Evolutionary conservation across 495 filamentous ascomycete species (phyloP), one percentile per base, ranked within the genome.

Genomic region (Polyplosphaeria fusca): DNA sequence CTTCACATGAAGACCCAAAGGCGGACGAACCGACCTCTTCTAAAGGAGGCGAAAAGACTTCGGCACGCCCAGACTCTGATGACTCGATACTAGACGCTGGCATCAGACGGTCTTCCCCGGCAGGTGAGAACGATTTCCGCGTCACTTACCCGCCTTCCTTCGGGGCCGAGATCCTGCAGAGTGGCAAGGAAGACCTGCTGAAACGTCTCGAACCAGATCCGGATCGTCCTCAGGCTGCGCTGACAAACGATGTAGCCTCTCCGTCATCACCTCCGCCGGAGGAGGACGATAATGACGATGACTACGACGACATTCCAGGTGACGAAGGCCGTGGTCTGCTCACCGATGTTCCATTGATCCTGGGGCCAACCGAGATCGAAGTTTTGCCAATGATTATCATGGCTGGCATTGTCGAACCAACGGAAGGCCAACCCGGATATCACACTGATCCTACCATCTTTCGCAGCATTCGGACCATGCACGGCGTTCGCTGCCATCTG

Each of bases 361-460:
- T 96, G 14, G 90, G 91, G 24, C 91, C 91, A 0, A 87, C 86
- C 40, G 91, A 96, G 71, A 96, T 96, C 42, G 90, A 95, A 69
- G 89, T 90, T 5, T 74, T 96, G 51, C 91, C 93, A 40, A 94
- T 96, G 89, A 91, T 94, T 39, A 83, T 95, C 55, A 91, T 95
- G 68, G 87, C 86, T 5, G 90, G 89, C 55, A 93, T 95, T 46
- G 84, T 92, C 2, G 27, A 63, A 18, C 63, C 63, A 13, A 38
- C 35, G 18, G 58, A 58, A 55, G 58, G 58, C 20, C 52, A 61
- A 27, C 44, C 55, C 27, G 64, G 64, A 0, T 84, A 85, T 64
- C 85, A 81, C 14, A 77, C 82, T 2, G 78, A 78, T 19, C 74
- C 78, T 19, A 76, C 76, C 1, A 70, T 78, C 0, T 79, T 74